Percentiles rank a stretch among this genome's conserved stretches.
phyloP scores from a whole-genome alignment of 116 monocot genomes.

The Posidonia oceanica region DNA sequence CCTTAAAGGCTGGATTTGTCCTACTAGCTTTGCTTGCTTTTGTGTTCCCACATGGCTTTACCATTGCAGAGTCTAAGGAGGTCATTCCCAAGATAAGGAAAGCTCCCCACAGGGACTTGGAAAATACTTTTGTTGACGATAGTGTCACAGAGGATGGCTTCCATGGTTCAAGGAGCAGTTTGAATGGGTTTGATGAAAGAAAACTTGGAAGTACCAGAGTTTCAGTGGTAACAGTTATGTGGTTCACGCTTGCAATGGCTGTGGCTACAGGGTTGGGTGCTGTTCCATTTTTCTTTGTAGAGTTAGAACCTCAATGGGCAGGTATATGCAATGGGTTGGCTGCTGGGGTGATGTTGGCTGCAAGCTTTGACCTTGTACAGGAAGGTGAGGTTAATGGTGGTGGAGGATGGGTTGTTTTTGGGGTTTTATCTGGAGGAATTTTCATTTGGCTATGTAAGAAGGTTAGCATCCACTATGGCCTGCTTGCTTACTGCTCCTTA shows the following conservation, averaged over 20 bases:
- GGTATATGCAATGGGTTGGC: constrained; percentile 97
- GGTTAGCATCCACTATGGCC: constrained; percentile 21
- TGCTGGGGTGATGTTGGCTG: constrained; percentile 95
- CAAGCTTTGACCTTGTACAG: constrained; percentile 97
- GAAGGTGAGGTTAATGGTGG: constrained; percentile 75
- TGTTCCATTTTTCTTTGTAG: constrained; percentile 92
- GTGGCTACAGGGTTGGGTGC: constrained; percentile 93
- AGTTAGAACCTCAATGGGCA: constrained; percentile 87
- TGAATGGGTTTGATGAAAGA: not conserved
- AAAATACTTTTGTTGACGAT: constrained; percentile 39
- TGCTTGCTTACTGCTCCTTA: no score
- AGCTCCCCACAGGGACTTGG: constrained; percentile 45
- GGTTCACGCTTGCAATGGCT: constrained; percentile 96
- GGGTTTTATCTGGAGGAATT: constrained; percentile 68
- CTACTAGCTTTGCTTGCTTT: constrained; percentile 6
- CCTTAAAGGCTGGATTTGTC: constrained; percentile 8
- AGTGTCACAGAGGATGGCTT: constrained; percentile 33
- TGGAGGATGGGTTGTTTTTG: constrained; percentile 72
- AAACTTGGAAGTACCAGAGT: constrained; percentile 39
- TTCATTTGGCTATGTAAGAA: constrained; percentile 98
- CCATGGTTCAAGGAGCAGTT: not conserved
- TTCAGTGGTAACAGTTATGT: constrained; percentile 57
- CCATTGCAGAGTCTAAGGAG: constrained; percentile 6
- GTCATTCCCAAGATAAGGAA: constrained; percentile 8
- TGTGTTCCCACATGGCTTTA: not conserved